phyloP scores from a whole-genome alignment of 2,329 filamentous ascomycete genomes.

The Diaporthe capsici region DNA sequence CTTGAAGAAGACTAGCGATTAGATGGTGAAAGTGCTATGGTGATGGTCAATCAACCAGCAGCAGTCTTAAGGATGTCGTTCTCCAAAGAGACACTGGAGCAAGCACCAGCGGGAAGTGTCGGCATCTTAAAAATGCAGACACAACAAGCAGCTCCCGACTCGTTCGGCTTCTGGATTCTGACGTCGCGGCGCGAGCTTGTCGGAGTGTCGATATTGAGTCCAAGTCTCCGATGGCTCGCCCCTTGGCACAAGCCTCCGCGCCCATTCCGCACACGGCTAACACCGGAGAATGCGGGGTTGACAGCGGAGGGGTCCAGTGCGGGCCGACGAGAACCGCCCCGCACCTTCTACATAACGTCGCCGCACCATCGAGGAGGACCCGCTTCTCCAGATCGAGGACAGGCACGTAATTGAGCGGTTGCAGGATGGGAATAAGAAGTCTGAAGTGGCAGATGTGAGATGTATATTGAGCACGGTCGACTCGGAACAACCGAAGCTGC shows the following conservation, averaged over 20 bases:
- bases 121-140: conserved; percentile 25
- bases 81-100: not conserved
- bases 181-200: conserved; percentile 31
- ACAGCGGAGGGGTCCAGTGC: conserved; percentile 32
- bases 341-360: conserved; percentile 1
- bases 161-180: conserved; percentile 20
- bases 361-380: conserved; percentile 9
- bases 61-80: not conserved
- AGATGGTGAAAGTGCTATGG: not conserved
- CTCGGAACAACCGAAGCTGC: not conserved
- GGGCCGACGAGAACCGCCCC: conserved; percentile 38
- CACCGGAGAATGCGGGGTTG: conserved; percentile 41
- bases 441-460: not conserved
- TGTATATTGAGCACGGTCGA: not conserved
- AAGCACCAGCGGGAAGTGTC: not conserved
- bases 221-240: conserved; percentile 1
- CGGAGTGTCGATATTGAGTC: conserved; percentile 20
- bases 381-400: not conserved
- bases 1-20: not conserved
- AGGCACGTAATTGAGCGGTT: not conserved
- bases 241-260: not conserved
- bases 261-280: conserved; percentile 40
- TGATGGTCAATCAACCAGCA: not conserved
- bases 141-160: not conserved
- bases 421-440: not conserved